Evolutionary conservation across 1,139 yeast genomes (phyloP).

Genomic region (Magnusiomyces paraingens): DNA sequence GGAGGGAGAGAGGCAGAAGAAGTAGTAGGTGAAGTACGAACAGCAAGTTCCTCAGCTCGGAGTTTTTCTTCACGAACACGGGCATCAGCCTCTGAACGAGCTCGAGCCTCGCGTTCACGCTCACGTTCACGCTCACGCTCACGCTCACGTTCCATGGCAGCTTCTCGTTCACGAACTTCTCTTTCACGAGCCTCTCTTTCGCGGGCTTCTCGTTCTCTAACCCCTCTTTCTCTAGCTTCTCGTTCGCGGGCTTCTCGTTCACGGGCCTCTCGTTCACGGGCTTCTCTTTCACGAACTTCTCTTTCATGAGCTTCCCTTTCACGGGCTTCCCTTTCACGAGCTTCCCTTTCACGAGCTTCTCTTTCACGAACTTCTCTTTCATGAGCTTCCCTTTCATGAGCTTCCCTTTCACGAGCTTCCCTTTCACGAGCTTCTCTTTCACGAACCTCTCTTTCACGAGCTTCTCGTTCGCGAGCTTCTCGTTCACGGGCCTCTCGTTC

Average conservation of each 20-base stretch:
- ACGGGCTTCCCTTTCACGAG: too few species aligned
- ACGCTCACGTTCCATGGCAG: background rate
- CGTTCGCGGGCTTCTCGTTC: background rate
- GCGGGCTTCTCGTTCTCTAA: background rate
- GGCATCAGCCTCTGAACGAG: conserved; percentile 1
- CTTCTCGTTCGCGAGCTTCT: too few species aligned
- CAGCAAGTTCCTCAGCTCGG: background rate
- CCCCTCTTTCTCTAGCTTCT: background rate
- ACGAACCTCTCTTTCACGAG: too few species aligned
- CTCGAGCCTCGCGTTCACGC: conserved; percentile 2
- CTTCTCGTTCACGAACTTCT: background rate
- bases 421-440: background rate
- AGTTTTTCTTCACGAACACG: conserved; percentile 3
- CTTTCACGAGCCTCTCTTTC: background rate
- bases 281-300: background rate
- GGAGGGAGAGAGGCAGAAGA: background rate
- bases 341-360: background rate
- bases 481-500: too few species aligned
- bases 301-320: background rate
- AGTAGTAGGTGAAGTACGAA: too few species aligned
- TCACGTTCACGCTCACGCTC: too few species aligned
- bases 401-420: background rate
- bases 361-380: background rate
- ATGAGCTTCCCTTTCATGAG: background rate
- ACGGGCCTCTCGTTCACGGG: background rate